Evolutionary conservation across 2,329 filamentous ascomycete species (phyloP).

Genomic region (Nemania sp.): DNA sequence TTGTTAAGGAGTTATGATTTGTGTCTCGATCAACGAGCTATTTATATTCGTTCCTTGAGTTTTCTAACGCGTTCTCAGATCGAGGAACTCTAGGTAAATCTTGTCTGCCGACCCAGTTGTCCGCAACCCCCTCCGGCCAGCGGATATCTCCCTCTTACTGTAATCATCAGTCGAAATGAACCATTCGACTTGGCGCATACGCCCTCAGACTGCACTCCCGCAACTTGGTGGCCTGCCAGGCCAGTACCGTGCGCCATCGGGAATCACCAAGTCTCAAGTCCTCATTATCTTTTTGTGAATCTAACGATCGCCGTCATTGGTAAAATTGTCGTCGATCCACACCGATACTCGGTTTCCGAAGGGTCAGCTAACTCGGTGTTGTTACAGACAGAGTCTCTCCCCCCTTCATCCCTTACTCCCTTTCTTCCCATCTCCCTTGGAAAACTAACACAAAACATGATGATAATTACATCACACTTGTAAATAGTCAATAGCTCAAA

Average conservation of each 20-base stretch:
- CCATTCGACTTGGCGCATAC: constrained; percentile 39
- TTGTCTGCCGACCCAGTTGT: constrained; percentile 22
- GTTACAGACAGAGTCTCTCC: neutral
- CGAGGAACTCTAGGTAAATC: neutral
- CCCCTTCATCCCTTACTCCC: neutral
- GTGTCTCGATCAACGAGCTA: constrained; percentile 13
- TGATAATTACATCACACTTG: neutral
- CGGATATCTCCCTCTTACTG: constrained; percentile 29
- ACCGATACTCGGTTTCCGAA: constrained; percentile 29
- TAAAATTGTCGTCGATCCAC: constrained; percentile 28
- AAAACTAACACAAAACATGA: neutral
- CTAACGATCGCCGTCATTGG: constrained; percentile 19
- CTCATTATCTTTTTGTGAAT: constrained; percentile 21
- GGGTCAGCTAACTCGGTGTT: constrained; percentile 13
- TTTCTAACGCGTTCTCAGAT: neutral
- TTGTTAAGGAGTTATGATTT: neutral
- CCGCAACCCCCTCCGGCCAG: constrained; percentile 16
- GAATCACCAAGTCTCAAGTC: constrained; percentile 16
- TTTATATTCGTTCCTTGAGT: constrained; percentile 33
- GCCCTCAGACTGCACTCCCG: constrained; percentile 27
- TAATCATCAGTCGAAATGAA: constrained; percentile 33
- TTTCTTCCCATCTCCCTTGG: neutral
- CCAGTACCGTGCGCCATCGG: constrained; percentile 33
- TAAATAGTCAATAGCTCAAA: neutral
- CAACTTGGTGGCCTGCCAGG: constrained; percentile 19